A percentile compares a stretch with the other conserved stretches of the same genome.
phyloP scores from a whole-genome alignment of 2,329 filamentous ascomycete genomes.

The Cladobotryum protrusum region DNA sequence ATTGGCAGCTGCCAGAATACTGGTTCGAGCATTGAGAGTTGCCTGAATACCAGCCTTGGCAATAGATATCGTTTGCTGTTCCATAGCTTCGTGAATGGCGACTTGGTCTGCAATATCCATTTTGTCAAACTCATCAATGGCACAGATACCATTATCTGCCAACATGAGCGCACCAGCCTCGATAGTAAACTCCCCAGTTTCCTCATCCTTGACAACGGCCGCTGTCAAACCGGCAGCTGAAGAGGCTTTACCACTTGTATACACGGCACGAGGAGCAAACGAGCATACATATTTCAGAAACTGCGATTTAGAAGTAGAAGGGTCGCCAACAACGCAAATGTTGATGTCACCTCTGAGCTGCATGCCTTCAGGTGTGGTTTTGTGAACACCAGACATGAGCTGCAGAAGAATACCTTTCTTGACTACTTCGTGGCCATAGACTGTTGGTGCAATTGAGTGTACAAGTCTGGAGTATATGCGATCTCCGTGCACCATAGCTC shows the following conservation, averaged over 20 bases:
- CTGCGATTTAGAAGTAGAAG: constrained; percentile 94
- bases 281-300: constrained; percentile 98
- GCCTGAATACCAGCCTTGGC: constrained; percentile 98
- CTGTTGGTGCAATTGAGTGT: constrained; percentile 90
- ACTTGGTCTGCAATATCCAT: constrained; percentile 98
- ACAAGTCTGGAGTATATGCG: constrained; percentile 93
- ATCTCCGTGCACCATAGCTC: constrained; percentile 88
- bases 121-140: constrained; percentile 99
- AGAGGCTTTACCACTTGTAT: constrained; percentile 95
- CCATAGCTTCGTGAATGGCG: constrained; percentile 99
- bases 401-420: constrained; percentile 95
- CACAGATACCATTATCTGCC: constrained; percentile 93
- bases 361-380: constrained; percentile 90
- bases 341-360: constrained; percentile 95
- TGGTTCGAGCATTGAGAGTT: constrained; percentile 90
- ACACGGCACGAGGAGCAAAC: constrained; percentile 92
- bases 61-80: constrained; percentile 99
- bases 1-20: constrained; percentile 92
- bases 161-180: constrained; percentile 97
- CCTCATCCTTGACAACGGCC: constrained; percentile 94
- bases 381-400: constrained; percentile 91
- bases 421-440: constrained; percentile 94
- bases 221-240: constrained; percentile 96
- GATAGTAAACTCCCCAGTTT: constrained; percentile 97
- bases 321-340: constrained; percentile 96